phyloP scores from a whole-genome alignment of 345 rosid species.

The rapeseed (Brassica napus) region DNA sequence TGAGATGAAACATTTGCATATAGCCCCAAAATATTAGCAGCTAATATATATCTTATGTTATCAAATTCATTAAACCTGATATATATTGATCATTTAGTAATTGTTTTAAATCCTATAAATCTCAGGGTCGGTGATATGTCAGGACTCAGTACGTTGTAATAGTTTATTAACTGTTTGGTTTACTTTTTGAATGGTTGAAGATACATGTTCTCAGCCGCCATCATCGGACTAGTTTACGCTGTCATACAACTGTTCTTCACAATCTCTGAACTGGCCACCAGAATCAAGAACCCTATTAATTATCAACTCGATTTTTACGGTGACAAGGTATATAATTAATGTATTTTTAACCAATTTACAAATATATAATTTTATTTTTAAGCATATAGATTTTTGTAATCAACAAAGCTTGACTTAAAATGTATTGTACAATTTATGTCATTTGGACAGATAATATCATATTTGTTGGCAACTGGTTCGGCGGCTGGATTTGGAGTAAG shows the following conservation, averaged over 20 bases:
- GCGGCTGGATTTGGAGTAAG: constrained; percentile 64
- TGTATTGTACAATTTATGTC: neutral
- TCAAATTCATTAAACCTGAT: too few species aligned
- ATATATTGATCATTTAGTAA: neutral
- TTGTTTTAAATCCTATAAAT: neutral
- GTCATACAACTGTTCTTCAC: constrained; percentile 39
- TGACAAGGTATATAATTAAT: constrained; percentile 37
- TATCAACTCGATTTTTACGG: constrained; percentile 45
- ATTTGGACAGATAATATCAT: constrained; percentile 43
- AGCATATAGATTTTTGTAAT: neutral
- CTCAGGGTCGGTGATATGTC: neutral
- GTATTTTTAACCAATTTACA: neutral
- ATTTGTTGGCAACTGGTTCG: constrained; percentile 51
- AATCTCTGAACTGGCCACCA: constrained; percentile 35
- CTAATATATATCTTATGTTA: neutral
- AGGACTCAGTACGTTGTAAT: neutral
- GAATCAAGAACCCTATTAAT: constrained; percentile 24
- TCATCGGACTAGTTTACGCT: constrained; percentile 41
- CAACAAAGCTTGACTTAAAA: neutral
- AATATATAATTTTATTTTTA: neutral
- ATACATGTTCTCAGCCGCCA: constrained; percentile 38
- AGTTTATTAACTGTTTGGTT: neutral
- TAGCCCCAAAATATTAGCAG: neutral
- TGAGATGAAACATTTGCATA: neutral
- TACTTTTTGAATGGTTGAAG: constrained; percentile 22